phyloP scores from a whole-genome alignment of 2,329 filamentous ascomycete species.

The Aspergillus aculeatinus region DNA sequence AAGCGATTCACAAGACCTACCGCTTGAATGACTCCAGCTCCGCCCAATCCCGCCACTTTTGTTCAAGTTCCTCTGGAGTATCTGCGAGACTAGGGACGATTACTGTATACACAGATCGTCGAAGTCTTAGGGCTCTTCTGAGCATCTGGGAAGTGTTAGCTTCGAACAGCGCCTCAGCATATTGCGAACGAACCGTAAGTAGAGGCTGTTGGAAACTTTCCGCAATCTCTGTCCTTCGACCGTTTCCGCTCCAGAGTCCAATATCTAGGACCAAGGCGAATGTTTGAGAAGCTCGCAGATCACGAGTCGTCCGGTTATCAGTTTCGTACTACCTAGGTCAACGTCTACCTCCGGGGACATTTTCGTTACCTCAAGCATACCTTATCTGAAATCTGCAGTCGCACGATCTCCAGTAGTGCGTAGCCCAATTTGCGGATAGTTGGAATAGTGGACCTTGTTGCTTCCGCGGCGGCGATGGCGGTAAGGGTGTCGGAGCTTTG shows the following conservation, averaged over 20 bases:
- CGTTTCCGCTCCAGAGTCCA: conserved; percentile 60
- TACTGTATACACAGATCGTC: conserved; percentile 54
- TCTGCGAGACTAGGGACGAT: conserved; percentile 56
- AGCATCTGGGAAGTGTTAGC: conserved; percentile 45
- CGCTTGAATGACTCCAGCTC: conserved; percentile 67
- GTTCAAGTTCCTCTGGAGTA: conserved; percentile 56
- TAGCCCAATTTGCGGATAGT: conserved; percentile 43
- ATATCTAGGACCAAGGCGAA: conserved; percentile 53
- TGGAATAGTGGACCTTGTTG: conserved; percentile 38
- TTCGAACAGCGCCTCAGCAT: background rate
- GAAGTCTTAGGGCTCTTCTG: conserved; percentile 58
- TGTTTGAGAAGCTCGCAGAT: conserved; percentile 53
- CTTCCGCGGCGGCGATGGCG: conserved; percentile 39
- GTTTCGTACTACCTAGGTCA: conserved; percentile 24
- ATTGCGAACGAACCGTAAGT: conserved; percentile 41
- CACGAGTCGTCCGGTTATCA: conserved; percentile 53
- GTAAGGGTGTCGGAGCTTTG: conserved; percentile 40
- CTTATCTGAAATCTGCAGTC: conserved; percentile 55
- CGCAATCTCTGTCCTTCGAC: conserved; percentile 59
- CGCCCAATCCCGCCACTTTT: conserved; percentile 66
- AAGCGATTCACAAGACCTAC: conserved; percentile 26
- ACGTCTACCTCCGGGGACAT: conserved; percentile 51
- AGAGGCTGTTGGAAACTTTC: conserved; percentile 58
- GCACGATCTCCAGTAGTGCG: conserved; percentile 42
- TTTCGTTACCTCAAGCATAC: conserved; percentile 45